These are phyloP conservation scores for Cercospora beticola DNA, from an alignment of 2,329 filamentous ascomycete genomes.

Conservation along the genomic window DNA sequence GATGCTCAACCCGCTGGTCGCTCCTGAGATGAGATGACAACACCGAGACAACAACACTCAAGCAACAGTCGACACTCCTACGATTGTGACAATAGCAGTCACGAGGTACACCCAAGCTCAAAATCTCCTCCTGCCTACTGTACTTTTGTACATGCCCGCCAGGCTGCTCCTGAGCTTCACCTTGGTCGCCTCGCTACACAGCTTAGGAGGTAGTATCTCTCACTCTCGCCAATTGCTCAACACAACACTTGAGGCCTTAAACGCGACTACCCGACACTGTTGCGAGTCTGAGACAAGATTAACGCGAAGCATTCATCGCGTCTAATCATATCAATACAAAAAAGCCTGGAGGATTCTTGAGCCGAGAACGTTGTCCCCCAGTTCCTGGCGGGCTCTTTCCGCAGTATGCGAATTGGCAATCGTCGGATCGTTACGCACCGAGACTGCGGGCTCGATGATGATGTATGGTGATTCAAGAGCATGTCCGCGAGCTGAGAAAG, in stretches of 20 bases:
- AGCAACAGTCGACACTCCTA: background rate
- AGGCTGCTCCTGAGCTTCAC: too few relatives aligned
- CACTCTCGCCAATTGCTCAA: background rate
- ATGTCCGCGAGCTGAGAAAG: too few relatives aligned
- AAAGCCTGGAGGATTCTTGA: background rate
- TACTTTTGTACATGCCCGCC: too few relatives aligned
- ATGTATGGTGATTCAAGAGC: background rate
- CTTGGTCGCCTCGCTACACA: too few relatives aligned
- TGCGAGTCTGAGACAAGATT: background rate
- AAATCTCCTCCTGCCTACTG: background rate
- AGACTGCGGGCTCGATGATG: background rate
- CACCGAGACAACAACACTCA: background rate
- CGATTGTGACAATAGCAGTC: background rate
- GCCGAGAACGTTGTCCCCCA: background rate
- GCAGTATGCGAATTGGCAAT: background rate
- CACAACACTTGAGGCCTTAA: background rate
- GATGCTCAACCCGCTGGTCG: background rate
- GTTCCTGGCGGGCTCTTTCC: background rate
- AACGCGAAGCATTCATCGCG: background rate
- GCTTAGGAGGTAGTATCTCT: too few relatives aligned
- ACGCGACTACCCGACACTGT: background rate
- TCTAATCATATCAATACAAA: background rate
- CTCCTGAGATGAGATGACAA: background rate
- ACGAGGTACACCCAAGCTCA: background rate
- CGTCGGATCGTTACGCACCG: background rate